phyloP scores from a whole-genome alignment of 768 basidiomycete species.

The Pilatotrama ljubarskyi region DNA sequence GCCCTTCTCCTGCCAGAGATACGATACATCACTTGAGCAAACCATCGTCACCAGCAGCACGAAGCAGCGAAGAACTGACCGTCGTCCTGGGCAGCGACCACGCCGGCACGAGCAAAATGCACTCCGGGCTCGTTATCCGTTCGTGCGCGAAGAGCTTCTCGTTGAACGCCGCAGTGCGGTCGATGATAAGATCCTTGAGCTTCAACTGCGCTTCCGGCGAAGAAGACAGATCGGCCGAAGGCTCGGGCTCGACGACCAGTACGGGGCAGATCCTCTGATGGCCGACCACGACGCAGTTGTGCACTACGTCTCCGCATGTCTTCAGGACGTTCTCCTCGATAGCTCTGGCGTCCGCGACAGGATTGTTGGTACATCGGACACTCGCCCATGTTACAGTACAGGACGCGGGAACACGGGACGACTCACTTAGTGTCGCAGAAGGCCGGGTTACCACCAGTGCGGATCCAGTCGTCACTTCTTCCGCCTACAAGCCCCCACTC shows the following conservation, averaged over 20 bases:
- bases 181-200: constrained; percentile 29
- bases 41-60: no score
- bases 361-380: no score
- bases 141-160: constrained; percentile 30
- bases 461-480: constrained; percentile 31
- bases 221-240: neutral
- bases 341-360: constrained; percentile 29
- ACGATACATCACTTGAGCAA: no score
- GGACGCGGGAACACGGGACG: neutral
- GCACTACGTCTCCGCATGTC: constrained; percentile 32
- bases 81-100: constrained; percentile 20
- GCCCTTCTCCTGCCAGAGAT: constrained; percentile 14
- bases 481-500: constrained; percentile 14
- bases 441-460: constrained; percentile 22
- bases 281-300: constrained; percentile 36
- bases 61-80: neutral
- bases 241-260: constrained; percentile 33
- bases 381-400: no score
- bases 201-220: neutral
- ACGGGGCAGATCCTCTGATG: constrained; percentile 33
- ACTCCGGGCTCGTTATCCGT: constrained; percentile 24
- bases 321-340: constrained; percentile 36
- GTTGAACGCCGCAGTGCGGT: constrained; percentile 30
- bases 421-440: constrained; percentile 32
- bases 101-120: constrained; percentile 26